Evolutionary conservation across 169 alveolate genomes (phyloP), one percentile per base, ranked within the genome.

Genomic region (Eimeria acervulina): DNA sequence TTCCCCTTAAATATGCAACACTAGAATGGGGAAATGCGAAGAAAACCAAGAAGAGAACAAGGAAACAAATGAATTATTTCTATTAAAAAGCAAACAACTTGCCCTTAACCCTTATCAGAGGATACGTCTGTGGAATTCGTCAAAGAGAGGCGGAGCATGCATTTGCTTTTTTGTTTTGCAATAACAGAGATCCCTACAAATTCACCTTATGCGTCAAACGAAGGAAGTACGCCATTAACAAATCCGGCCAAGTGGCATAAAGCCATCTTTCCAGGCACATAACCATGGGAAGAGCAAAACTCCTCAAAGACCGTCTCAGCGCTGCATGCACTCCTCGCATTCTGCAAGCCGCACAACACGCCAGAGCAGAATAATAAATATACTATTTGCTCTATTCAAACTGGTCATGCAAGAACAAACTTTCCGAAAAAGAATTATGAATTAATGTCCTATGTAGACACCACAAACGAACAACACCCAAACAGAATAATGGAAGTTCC

Each of bases 251-350:
- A 6, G 90, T 81, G 72, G 68, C 72, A 66, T 81, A 81, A 4
- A 81, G 74, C 90, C 90, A 81, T 23, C 72, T 38, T 31, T 81
- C 90, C 7, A 81, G 90, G 72, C 90, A 81, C 90, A 81, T 81
- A 5, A 51, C 70, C 90, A 81, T 81, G n/a, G 90, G 90, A 8
- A 81, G 40, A 15, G 90, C 90, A 28, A 81, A 81, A 36, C 90
- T 81, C 26, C 55, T 61, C 42, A 81, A 23, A 4, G 90, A 36
- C 12, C 72, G 68, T 52, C 90, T 38, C n/a, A 81, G 47, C 17
- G 90, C 90, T 40, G 23, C 72, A 44, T 81, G 90, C 31, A 81
- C 90, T 51, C 90, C 90, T 8, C 47, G 70, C 90, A 81, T 81
- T 28, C 90, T 81, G 74, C 26, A 38, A 38, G 40, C 44, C 10